phyloP scores from a whole-genome alignment of 2,329 filamentous ascomycete species.

The Orbilia ellipsospora region DNA sequence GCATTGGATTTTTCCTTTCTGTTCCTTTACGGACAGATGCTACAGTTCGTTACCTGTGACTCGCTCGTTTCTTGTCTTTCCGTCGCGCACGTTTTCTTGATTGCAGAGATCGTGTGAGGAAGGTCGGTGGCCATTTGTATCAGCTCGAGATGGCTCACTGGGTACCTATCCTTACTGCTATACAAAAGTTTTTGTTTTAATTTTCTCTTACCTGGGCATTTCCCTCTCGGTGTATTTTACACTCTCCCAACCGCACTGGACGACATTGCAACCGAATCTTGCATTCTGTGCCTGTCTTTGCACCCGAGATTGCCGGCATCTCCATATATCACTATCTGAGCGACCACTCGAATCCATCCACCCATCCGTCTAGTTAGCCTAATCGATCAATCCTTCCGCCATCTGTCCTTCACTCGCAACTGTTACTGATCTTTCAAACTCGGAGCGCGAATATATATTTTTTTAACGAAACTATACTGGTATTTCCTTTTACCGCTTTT shows the following conservation, averaged over 20 bases:
- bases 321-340: too few species aligned
- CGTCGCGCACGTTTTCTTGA: too few species aligned
- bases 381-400: not conserved
- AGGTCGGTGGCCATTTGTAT: slow-evolving; percentile 9
- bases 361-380: not conserved
- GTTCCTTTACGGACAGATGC: not conserved
- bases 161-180: slow-evolving; percentile 2
- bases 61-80: slow-evolving; percentile 4
- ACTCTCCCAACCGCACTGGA: too few species aligned
- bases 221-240: not conserved
- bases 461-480: not conserved
- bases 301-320: too few species aligned
- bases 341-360: too few species aligned
- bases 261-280: too few species aligned
- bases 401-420: not conserved
- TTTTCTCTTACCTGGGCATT: not conserved
- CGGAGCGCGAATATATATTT: slow-evolving; percentile 17
- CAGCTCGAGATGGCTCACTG: slow-evolving; percentile 6
- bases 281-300: too few species aligned
- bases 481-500: slow-evolving; percentile 1
- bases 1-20: slow-evolving; percentile 1
- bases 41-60: slow-evolving; percentile 14
- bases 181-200: slow-evolving; percentile 27
- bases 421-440: not conserved
- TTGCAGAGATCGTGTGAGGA: not conserved